Percentiles rank a stretch among this genome's conserved stretches.
These are phyloP conservation scores for Pochonia chlamydosporia DNA, from an alignment of 2,329 filamentous ascomycete genomes.

Conservation along the genomic window DNA sequence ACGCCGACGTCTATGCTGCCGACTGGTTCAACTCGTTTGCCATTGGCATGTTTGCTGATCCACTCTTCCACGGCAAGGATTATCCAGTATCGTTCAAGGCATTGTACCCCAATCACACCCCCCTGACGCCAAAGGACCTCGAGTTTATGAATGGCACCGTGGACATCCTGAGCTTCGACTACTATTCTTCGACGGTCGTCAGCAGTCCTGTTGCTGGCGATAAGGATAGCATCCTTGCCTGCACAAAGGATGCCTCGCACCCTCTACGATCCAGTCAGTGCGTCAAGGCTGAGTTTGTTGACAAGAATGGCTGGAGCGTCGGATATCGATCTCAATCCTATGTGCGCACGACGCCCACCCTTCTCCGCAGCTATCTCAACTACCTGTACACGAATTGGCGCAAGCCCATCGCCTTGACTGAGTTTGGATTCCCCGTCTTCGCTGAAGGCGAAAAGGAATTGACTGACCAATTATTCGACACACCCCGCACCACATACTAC, in stretches of 20 bases:
- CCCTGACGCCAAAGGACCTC: conserved; percentile 42
- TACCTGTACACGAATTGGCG: conserved; percentile 56
- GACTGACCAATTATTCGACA: conserved; percentile 47
- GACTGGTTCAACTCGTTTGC: conserved; percentile 41
- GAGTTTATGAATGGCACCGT: conserved; percentile 41
- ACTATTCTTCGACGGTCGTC: conserved; percentile 52
- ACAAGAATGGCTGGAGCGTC: conserved; percentile 50
- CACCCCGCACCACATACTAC: conserved; percentile 49
- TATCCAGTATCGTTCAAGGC: conserved; percentile 43
- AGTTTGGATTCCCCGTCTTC: conserved; percentile 53
- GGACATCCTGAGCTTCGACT: conserved; percentile 53
- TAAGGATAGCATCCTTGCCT: conserved; percentile 37
- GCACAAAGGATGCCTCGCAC: conserved; percentile 39
- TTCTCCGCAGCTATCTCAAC: conserved; percentile 47
- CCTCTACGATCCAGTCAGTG: conserved; percentile 45
- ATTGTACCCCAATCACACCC: conserved; percentile 38
- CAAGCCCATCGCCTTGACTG: conserved; percentile 40
- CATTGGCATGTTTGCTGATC: conserved; percentile 44
- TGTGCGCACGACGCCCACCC: conserved; percentile 53
- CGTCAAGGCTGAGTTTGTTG: conserved; percentile 39
- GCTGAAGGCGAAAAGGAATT: conserved; percentile 37
- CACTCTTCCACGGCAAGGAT: conserved; percentile 44
- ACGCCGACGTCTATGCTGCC: conserved; percentile 37
- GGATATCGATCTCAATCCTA: conserved; percentile 51
- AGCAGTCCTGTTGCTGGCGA: conserved; percentile 31